Evolutionary conservation across 2,329 filamentous ascomycete genomes (phyloP).

Genomic region (Pseudogymnoascus sp.): DNA sequence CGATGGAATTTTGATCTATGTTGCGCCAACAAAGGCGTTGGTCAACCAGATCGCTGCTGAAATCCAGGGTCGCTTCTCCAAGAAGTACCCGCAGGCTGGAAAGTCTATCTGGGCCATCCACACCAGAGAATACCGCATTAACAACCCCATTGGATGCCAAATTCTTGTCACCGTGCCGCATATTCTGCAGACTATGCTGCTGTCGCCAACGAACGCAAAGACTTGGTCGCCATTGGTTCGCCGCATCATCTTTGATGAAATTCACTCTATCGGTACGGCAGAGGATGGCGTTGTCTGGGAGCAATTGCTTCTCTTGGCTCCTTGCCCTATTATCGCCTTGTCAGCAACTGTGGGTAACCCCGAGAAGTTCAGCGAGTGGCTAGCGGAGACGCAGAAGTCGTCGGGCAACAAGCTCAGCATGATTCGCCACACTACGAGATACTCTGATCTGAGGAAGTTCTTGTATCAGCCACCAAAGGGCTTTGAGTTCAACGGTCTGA

Average conservation of each 20-base stretch:
- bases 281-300: slow-evolving; percentile 75
- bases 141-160: slow-evolving; percentile 65
- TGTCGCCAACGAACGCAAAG: slow-evolving; percentile 55
- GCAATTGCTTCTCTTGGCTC: slow-evolving; percentile 64
- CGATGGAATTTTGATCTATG: slow-evolving; percentile 66
- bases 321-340: slow-evolving; percentile 70
- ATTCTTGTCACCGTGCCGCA: slow-evolving; percentile 71
- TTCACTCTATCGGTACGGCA: slow-evolving; percentile 70
- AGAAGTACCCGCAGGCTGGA: slow-evolving; percentile 47
- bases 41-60: slow-evolving; percentile 80
- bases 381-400: slow-evolving; percentile 53
- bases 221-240: slow-evolving; percentile 60
- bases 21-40: slow-evolving; percentile 73
- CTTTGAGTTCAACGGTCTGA: slow-evolving; percentile 28
- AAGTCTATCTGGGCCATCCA: slow-evolving; percentile 74
- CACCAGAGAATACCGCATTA: slow-evolving; percentile 67
- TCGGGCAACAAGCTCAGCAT: slow-evolving; percentile 59
- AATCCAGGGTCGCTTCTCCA: slow-evolving; percentile 66
- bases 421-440: slow-evolving; percentile 60
- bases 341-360: slow-evolving; percentile 76
- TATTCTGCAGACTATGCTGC: slow-evolving; percentile 70
- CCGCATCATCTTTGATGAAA: slow-evolving; percentile 75
- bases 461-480: slow-evolving; percentile 48
- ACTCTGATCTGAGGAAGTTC: slow-evolving; percentile 73
- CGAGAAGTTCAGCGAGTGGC: slow-evolving; percentile 60